Percentiles rank a stretch among this genome's conserved stretches.
phyloP scores from a whole-genome alignment of 148 eudicot species.

The Silene uniflora region DNA sequence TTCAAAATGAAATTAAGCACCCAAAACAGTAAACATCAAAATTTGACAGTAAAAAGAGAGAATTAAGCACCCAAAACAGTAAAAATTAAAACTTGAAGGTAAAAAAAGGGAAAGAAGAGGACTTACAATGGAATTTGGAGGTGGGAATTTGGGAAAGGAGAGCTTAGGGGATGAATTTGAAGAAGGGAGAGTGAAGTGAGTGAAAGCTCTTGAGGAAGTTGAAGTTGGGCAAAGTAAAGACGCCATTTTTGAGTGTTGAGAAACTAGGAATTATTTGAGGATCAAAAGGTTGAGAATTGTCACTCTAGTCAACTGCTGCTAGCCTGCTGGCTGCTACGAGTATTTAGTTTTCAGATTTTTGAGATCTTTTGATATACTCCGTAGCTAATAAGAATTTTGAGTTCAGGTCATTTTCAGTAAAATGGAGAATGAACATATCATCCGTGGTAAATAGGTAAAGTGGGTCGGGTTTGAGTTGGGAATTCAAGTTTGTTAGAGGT shows the following conservation, averaged over 20 bases:
- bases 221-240: conserved; percentile 25
- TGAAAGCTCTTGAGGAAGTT: conserved; percentile 18
- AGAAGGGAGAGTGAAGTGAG: conserved; percentile 11
- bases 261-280: not conserved
- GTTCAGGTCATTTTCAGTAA: no score
- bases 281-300: not conserved
- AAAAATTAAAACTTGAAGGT: not conserved
- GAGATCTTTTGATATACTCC: no score
- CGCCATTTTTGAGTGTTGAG: conserved; percentile 25
- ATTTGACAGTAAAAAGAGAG: not conserved
- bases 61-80: not conserved
- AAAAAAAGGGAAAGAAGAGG: not conserved
- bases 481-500: no score
- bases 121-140: conserved; percentile 26
- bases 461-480: no score
- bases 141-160: conserved; percentile 7
- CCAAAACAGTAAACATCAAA: not conserved
- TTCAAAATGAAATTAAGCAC: not conserved
- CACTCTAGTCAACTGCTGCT: conserved; percentile 2
- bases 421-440: no score
- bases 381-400: no score
- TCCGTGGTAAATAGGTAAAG: no score
- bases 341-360: no score
- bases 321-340: not conserved
- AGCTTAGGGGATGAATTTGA: conserved; percentile 5